Evolutionary conservation across 495 filamentous ascomycete genomes (phyloP).

Genomic region (Talaromyces nanjingensis): DNA sequence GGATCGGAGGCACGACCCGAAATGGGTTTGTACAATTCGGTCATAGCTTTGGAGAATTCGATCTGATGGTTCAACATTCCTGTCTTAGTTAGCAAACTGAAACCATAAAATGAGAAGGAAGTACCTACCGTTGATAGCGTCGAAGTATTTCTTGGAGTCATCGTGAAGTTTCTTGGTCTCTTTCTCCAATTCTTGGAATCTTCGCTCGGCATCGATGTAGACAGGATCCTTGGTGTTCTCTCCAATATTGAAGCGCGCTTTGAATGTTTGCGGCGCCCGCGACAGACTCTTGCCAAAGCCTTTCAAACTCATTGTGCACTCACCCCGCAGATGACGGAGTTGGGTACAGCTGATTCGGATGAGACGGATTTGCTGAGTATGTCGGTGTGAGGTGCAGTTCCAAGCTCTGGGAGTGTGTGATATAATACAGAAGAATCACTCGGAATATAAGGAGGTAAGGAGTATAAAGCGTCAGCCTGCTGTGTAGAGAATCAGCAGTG

Average conservation of each 20-base stretch:
- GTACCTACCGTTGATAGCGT: constrained; percentile 78
- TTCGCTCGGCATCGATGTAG: constrained; percentile 88
- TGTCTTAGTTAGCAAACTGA: constrained; percentile 17
- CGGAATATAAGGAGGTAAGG: background rate
- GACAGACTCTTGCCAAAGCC: constrained; percentile 86
- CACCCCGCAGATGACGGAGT: constrained; percentile 6
- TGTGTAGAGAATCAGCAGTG: background rate
- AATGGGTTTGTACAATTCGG: constrained; percentile 97
- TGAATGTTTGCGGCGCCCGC: constrained; percentile 86
- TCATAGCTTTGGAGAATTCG: constrained; percentile 92
- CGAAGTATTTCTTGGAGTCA: constrained; percentile 89
- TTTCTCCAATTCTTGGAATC: constrained; percentile 88
- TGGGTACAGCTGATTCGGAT: background rate
- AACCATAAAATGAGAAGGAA: no score
- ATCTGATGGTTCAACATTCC: constrained; percentile 97
- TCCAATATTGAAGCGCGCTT: constrained; percentile 84
- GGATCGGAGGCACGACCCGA: constrained; percentile 94
- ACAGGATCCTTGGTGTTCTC: constrained; percentile 91
- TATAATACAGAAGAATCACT: background rate
- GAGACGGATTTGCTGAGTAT: background rate
- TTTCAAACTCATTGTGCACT: constrained; percentile 80
- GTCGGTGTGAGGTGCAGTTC: background rate
- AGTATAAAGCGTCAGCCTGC: background rate
- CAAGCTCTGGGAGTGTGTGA: background rate
- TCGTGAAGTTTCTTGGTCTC: constrained; percentile 96